These are phyloP conservation scores for Lophiostoma macrostomum DNA, from an alignment of 495 filamentous ascomycete species.

Conservation along the genomic window DNA sequence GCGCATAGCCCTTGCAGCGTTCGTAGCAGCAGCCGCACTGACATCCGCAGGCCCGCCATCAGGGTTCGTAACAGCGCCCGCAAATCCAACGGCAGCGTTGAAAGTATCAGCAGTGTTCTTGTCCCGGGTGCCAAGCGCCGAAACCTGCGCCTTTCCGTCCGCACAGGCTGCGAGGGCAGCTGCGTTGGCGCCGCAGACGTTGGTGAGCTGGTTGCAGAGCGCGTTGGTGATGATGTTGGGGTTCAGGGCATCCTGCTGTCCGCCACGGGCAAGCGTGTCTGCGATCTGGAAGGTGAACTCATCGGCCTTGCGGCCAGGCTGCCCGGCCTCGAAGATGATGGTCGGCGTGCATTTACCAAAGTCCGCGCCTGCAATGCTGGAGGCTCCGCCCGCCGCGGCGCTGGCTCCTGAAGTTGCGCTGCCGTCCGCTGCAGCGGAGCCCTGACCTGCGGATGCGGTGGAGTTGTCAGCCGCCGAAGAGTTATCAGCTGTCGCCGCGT, in stretches of 20 bases:
- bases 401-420: constrained; percentile 10
- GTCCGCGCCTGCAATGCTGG: constrained; percentile 43
- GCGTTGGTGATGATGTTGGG: constrained; percentile 66
- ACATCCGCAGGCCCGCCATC: constrained; percentile 25
- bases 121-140: constrained; percentile 35
- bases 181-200: constrained; percentile 44
- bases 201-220: constrained; percentile 52
- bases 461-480: neutral
- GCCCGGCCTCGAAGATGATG: constrained; percentile 52
- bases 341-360: constrained; percentile 55
- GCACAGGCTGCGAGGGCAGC: constrained; percentile 45
- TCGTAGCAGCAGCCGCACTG: constrained; percentile 2
- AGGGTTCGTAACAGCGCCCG: constrained; percentile 29
- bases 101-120: constrained; percentile 40
- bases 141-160: constrained; percentile 39
- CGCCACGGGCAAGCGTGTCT: constrained; percentile 48
- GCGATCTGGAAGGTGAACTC: constrained; percentile 56
- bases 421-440: neutral
- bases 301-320: constrained; percentile 44
- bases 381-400: constrained; percentile 15
- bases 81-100: constrained; percentile 36
- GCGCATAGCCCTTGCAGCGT: neutral
- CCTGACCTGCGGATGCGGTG: neutral
- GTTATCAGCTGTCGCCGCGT: neutral
- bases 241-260: constrained; percentile 55